Conservation (phyloP, 768 basidiomycete genomes). For the Lentinus brumalis region DNA sequence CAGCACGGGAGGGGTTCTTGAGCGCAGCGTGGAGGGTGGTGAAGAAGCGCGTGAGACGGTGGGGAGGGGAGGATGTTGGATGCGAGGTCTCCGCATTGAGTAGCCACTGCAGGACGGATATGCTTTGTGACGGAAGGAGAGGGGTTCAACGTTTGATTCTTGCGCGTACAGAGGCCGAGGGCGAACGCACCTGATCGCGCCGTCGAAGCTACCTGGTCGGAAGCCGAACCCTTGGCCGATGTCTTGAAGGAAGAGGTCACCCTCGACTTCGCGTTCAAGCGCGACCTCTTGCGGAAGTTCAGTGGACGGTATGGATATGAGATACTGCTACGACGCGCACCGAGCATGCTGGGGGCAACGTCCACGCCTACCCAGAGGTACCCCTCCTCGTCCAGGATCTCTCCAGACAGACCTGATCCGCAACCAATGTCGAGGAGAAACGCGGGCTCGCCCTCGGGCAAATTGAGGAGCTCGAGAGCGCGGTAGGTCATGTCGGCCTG, state of each 20-base stretch:
- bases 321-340: conserved; percentile 43
- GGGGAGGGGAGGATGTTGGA: conserved; percentile 86
- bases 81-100: conserved; percentile 94
- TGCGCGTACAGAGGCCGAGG: not conserved
- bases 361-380: conserved; percentile 94
- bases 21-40: conserved; percentile 88
- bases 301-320: not conserved
- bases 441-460: conserved; percentile 78
- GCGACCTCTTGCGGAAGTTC: conserved; percentile 75
- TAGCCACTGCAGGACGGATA: conserved; percentile 99
- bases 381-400: conserved; percentile 94
- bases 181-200: conserved; percentile 81
- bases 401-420: conserved; percentile 94
- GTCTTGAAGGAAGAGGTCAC: conserved; percentile 95
- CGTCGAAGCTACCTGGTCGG: conserved; percentile 95
- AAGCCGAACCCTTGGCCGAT: conserved; percentile 99
- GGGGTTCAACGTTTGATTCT: not conserved
- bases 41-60: conserved; percentile 86
- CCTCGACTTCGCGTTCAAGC: conserved; percentile 91
- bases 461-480: conserved; percentile 85
- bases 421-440: conserved; percentile 96
- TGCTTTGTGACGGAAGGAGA: conserved; percentile 47
- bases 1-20: conserved; percentile 80
- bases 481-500: conserved; percentile 98
- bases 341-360: conserved; percentile 95